Conservation (phyloP, 2,329 filamentous ascomycete genomes). For the Penicillium sp. region DNA sequence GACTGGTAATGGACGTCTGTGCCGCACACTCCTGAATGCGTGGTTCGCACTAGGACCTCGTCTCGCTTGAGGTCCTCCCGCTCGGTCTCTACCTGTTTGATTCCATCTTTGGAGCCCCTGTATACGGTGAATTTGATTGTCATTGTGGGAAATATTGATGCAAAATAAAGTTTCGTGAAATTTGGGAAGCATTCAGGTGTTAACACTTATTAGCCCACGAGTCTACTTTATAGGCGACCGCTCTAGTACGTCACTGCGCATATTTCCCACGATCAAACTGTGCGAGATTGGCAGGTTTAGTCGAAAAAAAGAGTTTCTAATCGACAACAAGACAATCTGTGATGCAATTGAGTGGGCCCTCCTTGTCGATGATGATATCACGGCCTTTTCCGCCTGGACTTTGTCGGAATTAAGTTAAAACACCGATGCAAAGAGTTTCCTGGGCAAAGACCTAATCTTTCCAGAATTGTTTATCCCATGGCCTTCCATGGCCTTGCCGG, state of each 20-base stretch:
- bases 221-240: not conserved
- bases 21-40: slow-evolving; percentile 66
- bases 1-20: slow-evolving; percentile 51
- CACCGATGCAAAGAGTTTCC: not conserved
- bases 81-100: slow-evolving; percentile 52
- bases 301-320: not conserved
- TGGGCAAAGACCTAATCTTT: not conserved
- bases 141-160: slow-evolving; percentile 16
- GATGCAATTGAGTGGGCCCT: slow-evolving; percentile 9
- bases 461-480: not conserved
- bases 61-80: slow-evolving; percentile 35
- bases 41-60: slow-evolving; percentile 62
- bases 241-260: not conserved
- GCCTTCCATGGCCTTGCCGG: not conserved
- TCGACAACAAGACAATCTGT: not conserved
- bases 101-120: slow-evolving; percentile 62
- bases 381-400: not conserved
- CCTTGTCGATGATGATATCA: not conserved
- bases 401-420: not conserved
- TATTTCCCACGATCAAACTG: not conserved
- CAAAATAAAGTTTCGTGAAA: not conserved
- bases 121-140: slow-evolving; percentile 58
- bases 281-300: not conserved
- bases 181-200: not conserved
- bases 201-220: not conserved